Evolutionary conservation across 179 eudicot genomes (phyloP), one percentile per base, ranked within the genome.

Genomic region (Corrigiola litoralis): DNA sequence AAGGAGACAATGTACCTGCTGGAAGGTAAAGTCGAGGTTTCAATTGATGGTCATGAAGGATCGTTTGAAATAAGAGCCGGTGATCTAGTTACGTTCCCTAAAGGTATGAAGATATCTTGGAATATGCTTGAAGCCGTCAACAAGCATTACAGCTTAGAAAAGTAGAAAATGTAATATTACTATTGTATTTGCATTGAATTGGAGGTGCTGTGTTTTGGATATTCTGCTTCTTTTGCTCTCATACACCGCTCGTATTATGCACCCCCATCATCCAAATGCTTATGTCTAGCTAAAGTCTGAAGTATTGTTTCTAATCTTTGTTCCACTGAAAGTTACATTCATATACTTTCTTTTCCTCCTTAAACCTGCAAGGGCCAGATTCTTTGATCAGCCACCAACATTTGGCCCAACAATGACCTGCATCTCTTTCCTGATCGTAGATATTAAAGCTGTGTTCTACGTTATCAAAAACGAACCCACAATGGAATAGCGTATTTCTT

Each of bases 101-200:
- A 87, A 70, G 99, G 96, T 41, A 87, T 94, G 97, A 90, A 85
- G 72, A 90, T 96, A 80, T 84, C 94, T 69, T 94, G 94, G 91
- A 91, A 90, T 63, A 88, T 90, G 54, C 83, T 96, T 1, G 91
- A 87, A 83, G 75, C 89, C 37, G 87, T 94, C 23, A 96, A 74
- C 75, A 90, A 90, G 81, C 97, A 87, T 67, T 90, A 89, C 63
- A 72, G 74, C 34, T 80, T 94, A 58, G 90, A 85, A 4, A 52
- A 75, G 71, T 75, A 69, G 66, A 24, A 34, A 16, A 25, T 40
- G 50, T 59, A 25, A 59, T n/a, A n/a, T n/a, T n/a, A n/a, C n/a
- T n/a, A n/a, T n/a, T n/a, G n/a, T n/a, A n/a, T n/a, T n/a, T n/a
- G n/a, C n/a, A n/a, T n/a, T n/a, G n/a, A n/a, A n/a, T n/a, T n/a